These are phyloP conservation scores for Pseudogymnoascus sp. DNA, from an alignment of 2,329 filamentous ascomycete species.

Conservation along the genomic window DNA sequence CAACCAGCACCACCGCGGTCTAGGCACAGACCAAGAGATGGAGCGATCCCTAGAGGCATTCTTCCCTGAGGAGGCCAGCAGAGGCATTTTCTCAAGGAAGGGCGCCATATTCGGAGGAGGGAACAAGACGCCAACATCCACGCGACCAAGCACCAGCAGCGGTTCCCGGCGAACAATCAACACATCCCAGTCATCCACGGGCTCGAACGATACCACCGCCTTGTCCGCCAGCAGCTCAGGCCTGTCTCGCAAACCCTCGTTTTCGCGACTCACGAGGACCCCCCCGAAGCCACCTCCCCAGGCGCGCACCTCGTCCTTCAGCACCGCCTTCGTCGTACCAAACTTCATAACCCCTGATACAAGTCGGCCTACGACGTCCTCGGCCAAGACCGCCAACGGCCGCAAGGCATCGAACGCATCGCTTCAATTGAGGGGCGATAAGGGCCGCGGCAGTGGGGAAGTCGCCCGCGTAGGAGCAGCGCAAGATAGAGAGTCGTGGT, in stretches of 20 bases:
- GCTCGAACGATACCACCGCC: conserved; percentile 11
- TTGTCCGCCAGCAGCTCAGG: conserved; percentile 39
- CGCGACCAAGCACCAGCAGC: conserved; percentile 24
- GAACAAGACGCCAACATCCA: conserved; percentile 23
- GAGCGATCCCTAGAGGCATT: conserved; percentile 7
- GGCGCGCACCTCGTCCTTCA: not conserved
- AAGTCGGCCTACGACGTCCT: not conserved
- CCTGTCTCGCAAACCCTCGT: conserved; percentile 46
- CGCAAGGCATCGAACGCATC: conserved; percentile 4
- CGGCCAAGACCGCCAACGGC: not conserved
- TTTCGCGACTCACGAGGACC: conserved; percentile 33
- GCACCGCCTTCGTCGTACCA: not conserved
- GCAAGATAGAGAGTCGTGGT: not conserved
- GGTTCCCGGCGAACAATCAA: conserved; percentile 15
- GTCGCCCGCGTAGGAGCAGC: not conserved
- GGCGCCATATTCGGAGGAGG: conserved; percentile 13
- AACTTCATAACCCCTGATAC: not conserved
- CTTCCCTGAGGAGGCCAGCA: conserved; percentile 1
- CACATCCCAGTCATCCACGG: conserved; percentile 18
- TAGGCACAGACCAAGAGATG: conserved; percentile 4
- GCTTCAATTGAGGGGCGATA: conserved; percentile 6
- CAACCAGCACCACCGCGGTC: conserved; percentile 5
- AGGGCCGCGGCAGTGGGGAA: conserved; percentile 2
- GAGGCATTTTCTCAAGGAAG: conserved; percentile 10
- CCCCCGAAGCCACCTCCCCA: conserved; percentile 24